phyloP scores from a whole-genome alignment of 345 rosid species.

The Boechera stricta region DNA sequence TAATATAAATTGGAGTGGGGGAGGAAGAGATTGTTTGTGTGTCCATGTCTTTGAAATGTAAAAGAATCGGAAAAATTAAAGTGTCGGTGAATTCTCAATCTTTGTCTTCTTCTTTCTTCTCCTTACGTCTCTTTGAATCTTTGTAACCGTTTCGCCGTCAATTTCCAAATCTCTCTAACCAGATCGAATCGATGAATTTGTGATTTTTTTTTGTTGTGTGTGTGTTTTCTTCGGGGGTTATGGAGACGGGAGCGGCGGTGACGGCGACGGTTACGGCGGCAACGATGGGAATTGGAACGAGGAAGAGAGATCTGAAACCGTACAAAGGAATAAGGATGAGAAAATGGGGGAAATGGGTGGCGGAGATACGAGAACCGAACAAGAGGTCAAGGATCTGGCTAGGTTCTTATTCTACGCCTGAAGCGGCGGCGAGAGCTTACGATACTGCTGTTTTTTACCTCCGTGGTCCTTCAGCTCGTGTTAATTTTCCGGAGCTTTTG shows the following conservation, averaged over 20 bases:
- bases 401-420: constrained; percentile 90
- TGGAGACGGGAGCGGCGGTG: constrained; percentile 51
- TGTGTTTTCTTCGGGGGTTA: background rate
- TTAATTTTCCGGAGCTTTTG: constrained; percentile 85
- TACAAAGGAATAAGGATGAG: constrained; percentile 98
- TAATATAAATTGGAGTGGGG: too few species aligned
- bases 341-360: constrained; percentile 99
- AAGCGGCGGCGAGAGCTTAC: constrained; percentile 97
- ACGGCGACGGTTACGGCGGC: constrained; percentile 32
- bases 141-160: too few species aligned
- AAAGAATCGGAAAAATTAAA: too few species aligned
- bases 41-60: too few species aligned
- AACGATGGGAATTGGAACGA: constrained; percentile 40
- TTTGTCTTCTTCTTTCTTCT: too few species aligned
- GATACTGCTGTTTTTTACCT: constrained; percentile 92
- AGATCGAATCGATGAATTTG: constrained; percentile 16
- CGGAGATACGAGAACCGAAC: constrained; percentile 95
- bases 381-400: constrained; percentile 97
- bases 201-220: background rate
- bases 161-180: background rate
- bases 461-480: constrained; percentile 90
- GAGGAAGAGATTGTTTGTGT: too few species aligned
- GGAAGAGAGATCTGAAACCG: constrained; percentile 55
- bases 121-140: too few species aligned
- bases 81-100: too few species aligned